Conservation (phyloP, 345 rosid genomes). For the Stellera chamaejasme region DNA sequence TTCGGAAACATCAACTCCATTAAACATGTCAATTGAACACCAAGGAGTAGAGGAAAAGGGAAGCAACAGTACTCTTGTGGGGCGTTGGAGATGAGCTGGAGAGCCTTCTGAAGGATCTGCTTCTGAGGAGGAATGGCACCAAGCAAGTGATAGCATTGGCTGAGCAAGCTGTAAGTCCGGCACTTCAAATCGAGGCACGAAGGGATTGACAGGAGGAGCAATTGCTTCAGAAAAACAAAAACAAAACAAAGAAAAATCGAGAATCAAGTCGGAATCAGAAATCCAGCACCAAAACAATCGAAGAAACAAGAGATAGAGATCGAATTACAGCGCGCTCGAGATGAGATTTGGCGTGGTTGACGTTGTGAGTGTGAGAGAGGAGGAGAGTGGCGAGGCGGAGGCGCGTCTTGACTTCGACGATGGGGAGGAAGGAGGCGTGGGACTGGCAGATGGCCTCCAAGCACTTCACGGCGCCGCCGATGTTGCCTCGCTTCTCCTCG, state of each 20-base stretch:
- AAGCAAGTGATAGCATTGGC: conserved; percentile 86
- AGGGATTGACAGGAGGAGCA: conserved; percentile 70
- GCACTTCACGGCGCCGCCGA: conserved; percentile 72
- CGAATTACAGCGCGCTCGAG: conserved; percentile 53
- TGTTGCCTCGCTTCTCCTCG: conserved; percentile 63
- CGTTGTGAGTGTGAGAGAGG: conserved; percentile 80
- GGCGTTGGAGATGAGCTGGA: conserved; percentile 49
- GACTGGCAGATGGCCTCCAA: conserved; percentile 87
- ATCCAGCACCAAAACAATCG: background rate
- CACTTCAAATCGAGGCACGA: conserved; percentile 84
- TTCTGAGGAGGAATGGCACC: conserved; percentile 84
- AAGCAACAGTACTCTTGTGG: conserved; percentile 20
- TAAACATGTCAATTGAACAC: background rate
- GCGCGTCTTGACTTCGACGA: conserved; percentile 80
- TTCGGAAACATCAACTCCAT: no score
- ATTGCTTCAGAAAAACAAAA: conserved; percentile 17
- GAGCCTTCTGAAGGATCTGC: conserved; percentile 65
- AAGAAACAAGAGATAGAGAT: conserved; percentile 5
- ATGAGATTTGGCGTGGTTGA: conserved; percentile 77
- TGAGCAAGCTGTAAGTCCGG: conserved; percentile 68
- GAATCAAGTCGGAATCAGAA: background rate
- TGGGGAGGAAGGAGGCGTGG: conserved; percentile 64
- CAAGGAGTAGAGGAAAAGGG: background rate
- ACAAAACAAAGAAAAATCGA: no score
- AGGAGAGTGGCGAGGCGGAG: conserved; percentile 75